A percentile compares a stretch with the other conserved stretches of the same genome.
Conservation (phyloP, 202 grass and related monocot genomes). For the Digitaria exilis region DNA sequence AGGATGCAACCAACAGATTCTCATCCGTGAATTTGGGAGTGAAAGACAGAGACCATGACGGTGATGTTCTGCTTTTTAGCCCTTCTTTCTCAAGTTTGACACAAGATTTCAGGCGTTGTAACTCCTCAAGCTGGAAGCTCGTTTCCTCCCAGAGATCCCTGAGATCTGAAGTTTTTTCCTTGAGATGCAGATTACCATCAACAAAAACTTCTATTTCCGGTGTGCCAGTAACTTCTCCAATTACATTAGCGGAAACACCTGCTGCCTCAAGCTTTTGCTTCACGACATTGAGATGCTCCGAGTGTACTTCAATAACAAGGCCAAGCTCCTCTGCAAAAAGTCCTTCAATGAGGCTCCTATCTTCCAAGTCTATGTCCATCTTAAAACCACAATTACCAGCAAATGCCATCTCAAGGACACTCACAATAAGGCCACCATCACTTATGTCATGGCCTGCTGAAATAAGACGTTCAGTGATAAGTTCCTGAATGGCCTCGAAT, state of each 20-base stretch:
- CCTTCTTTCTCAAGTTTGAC: constrained; percentile 78
- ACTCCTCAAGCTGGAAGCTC: constrained; percentile 72
- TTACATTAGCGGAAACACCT: constrained; percentile 56
- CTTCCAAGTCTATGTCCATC: constrained; percentile 57
- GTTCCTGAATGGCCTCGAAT: constrained; percentile 68
- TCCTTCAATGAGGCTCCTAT: constrained; percentile 49
- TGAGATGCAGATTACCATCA: constrained; percentile 53
- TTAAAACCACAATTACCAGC: constrained; percentile 74
- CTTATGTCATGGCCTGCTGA: constrained; percentile 81
- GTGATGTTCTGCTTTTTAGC: constrained; percentile 52
- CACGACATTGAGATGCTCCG: constrained; percentile 46
- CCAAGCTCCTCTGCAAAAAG: constrained; percentile 85
- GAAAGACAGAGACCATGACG: constrained; percentile 68
- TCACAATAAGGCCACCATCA: constrained; percentile 76
- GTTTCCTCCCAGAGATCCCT: constrained; percentile 89
- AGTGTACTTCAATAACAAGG: constrained; percentile 62
- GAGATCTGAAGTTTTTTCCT: constrained; percentile 66
- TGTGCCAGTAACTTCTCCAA: constrained; percentile 60
- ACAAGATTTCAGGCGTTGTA: constrained; percentile 68
- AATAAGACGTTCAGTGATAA: constrained; percentile 66
- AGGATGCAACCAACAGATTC: constrained; percentile 49
- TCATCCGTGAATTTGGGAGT: constrained; percentile 52
- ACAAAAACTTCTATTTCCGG: constrained; percentile 51
- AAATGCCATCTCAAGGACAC: constrained; percentile 81
- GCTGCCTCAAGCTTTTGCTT: constrained; percentile 59